Evolutionary conservation across 306 rosid species (phyloP), one percentile per base, ranked within the genome.

Genomic region (Rosa lucieae): DNA sequence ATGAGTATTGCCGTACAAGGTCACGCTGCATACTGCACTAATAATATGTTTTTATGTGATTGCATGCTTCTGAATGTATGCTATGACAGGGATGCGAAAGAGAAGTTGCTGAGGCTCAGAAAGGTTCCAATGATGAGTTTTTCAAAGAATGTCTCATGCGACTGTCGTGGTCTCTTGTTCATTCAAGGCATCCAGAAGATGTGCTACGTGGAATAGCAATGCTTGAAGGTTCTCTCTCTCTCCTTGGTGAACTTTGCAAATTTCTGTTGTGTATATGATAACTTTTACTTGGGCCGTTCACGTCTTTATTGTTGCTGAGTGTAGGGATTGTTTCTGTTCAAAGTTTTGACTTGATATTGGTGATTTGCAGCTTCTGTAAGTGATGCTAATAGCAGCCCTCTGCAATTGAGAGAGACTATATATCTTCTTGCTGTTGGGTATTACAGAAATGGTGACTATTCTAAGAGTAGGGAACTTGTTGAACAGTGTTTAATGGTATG

Each of bases 151-250:
- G 88, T 85, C 80, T 94, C 52, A 32, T 89, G 92, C 98, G 97
- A 47, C 81, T 94, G 65, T 90, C 98, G 18, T 92, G 98, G 98
- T 90, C 98, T 61, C 98, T 94, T 86, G 97, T 94, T 78, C 98
- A 94, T 90, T 92, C 98, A 0, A 88, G 89, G 77, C 90, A 82
- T 3, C 83, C 93, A 1, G 87, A 90, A 76, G 97, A 94, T 82
- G 93, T 90, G 11, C 96, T 90, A 66, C 98, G 97, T n/a, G 98
- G 98, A 58, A 92, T 92, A 43, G 98, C 96, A 67, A 92, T 92
- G 98, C 97, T 94, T 83, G 92, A 90, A 92, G 90, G 98, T 92
- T 35, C 2, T 43, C 11, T 59, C 26, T 23, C 71, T 17, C 21
- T n/a, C 39, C 14, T 46, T n/a, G 2, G 0, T 63, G 1, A 63